Evolutionary conservation across 2,329 filamentous ascomycete genomes (phyloP).

Genomic region (Phialophora expanda): DNA sequence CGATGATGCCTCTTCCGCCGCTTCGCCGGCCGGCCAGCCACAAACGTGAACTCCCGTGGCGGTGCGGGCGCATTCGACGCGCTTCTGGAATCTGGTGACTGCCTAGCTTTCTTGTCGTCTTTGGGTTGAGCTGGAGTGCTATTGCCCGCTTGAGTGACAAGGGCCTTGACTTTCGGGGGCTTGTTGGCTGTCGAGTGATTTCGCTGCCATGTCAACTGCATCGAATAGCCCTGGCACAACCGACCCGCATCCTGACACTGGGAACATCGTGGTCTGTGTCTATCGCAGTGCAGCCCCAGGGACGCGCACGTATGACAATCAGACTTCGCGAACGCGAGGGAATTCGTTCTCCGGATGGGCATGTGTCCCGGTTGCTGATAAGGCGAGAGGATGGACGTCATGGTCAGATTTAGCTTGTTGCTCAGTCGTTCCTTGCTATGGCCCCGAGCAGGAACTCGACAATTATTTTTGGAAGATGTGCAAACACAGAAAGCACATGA

Average conservation of each 20-base stretch:
- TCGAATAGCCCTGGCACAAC: conserved; percentile 26
- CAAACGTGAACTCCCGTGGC: conserved; percentile 19
- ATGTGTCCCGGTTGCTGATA: not conserved
- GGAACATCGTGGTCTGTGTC: conserved; percentile 23
- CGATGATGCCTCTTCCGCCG: conserved; percentile 15
- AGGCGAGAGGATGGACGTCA: conserved; percentile 17
- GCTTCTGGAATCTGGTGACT: not conserved
- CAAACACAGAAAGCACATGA: not conserved
- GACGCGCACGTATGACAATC: conserved; percentile 23
- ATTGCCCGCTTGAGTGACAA: not conserved
- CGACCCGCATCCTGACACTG: conserved; percentile 18
- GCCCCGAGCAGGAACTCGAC: not conserved
- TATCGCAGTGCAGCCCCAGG: conserved; percentile 15
- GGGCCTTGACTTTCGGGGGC: conserved; percentile 19
- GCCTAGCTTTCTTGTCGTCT: not conserved
- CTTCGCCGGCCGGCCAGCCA: conserved; percentile 18
- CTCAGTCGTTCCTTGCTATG: not conserved
- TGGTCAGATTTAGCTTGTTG: not conserved
- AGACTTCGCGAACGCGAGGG: conserved; percentile 25
- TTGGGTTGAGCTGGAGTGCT: not conserved
- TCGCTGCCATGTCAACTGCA: conserved; percentile 26
- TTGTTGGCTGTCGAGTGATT: conserved; percentile 22
- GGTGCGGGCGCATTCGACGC: not conserved
- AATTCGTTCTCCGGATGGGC: conserved; percentile 19
- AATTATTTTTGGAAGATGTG: not conserved